Conservation (phyloP, 2,329 filamentous ascomycete genomes). For the Cladosporium sp. region DNA sequence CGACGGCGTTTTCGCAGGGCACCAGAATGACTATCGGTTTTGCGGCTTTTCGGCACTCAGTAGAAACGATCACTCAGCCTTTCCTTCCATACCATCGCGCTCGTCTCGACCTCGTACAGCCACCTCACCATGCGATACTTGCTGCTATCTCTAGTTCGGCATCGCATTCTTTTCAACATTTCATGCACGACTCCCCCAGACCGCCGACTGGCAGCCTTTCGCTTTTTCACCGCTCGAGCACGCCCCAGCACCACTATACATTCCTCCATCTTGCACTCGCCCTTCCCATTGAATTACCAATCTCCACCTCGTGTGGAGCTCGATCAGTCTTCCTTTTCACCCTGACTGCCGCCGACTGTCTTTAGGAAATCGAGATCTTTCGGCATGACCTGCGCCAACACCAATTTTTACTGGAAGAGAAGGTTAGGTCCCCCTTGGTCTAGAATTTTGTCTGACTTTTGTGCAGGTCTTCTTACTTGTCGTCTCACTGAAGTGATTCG, state of each 20-base stretch:
- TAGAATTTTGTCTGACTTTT: background rate
- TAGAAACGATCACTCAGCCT: constrained; percentile 28
- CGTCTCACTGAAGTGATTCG: too few relatives aligned
- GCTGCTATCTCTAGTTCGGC: constrained; percentile 1
- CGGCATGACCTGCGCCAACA: too few relatives aligned
- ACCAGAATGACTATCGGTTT: constrained; percentile 15
- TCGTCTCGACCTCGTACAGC: background rate
- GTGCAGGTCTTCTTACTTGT: background rate
- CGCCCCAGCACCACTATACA: background rate
- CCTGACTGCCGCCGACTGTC: too few relatives aligned
- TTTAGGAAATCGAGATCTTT: too few relatives aligned
- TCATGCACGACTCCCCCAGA: constrained; percentile 1
- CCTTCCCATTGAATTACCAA: background rate
- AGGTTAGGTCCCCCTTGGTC: background rate
- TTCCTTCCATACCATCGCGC: constrained; percentile 12
- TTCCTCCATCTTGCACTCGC: constrained; percentile 3
- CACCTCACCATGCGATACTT: constrained; percentile 3
- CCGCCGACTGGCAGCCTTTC: constrained; percentile 7
- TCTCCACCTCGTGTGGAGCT: background rate
- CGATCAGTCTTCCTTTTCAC: background rate
- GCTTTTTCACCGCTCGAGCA: background rate
- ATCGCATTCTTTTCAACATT: constrained; percentile 1
- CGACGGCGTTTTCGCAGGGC: constrained; percentile 12
- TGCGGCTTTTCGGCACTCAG: constrained; percentile 23
- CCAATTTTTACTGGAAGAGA: background rate